Evolutionary conservation across 202 grass and related monocot species (phyloP).

Genomic region (Brachypodium distachyon): DNA sequence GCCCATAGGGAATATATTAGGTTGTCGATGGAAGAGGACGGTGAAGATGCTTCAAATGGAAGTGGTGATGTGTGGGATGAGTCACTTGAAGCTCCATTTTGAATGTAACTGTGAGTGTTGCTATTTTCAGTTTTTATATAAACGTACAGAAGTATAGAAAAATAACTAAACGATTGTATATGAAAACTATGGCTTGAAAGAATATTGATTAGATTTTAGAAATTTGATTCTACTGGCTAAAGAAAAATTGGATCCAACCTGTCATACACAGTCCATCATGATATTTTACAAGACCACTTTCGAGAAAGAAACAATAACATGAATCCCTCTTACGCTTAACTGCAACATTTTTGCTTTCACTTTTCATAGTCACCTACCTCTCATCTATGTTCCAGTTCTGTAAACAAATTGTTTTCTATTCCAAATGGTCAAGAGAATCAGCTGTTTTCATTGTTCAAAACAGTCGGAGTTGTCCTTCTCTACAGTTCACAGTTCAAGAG

Average conservation of each 20-base stretch:
- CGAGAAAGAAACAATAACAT: background rate
- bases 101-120: conserved; percentile 52
- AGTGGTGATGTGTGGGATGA: conserved; percentile 99
- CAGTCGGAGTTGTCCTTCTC: background rate
- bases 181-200: background rate
- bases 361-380: background rate
- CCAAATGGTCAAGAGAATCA: background rate
- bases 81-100: conserved; percentile 94
- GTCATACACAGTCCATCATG: background rate
- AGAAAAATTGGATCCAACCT: background rate
- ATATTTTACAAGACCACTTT: background rate
- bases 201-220: background rate
- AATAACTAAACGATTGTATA: background rate
- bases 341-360: background rate
- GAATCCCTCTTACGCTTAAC: background rate
- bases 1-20: conserved; percentile 98
- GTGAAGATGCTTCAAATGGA: conserved; percentile 98
- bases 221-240: background rate
- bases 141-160: background rate
- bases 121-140: background rate
- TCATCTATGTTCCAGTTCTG: background rate
- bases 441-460: background rate
- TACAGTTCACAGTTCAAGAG: background rate
- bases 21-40: conserved; percentile 96
- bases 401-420: background rate